Base-by-base conservation (phyloP, 1,139 yeast genomes). In the Lodderomyces oxycetoniae region DNA sequence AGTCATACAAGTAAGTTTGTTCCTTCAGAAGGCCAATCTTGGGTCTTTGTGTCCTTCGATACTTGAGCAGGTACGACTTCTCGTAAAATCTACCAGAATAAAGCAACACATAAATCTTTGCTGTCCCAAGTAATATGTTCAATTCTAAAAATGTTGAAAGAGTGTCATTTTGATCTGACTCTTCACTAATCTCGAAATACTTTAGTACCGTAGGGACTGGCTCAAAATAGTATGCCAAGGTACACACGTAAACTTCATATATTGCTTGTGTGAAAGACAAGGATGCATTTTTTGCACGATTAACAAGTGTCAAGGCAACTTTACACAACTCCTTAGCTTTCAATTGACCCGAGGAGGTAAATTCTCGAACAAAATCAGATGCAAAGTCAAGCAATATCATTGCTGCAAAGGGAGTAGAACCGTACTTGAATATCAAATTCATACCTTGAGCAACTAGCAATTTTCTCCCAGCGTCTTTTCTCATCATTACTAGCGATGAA, bases 221-320 rank as follows among this genome's bases (percentile, higher is more conserved):
- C 35, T 72, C 77, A 30, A 67, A 52, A 37, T 58, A 66, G 5
- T 60, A 53, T 2, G 76, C 79, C 40, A 72, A 44, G 0, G 71
- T 55, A 13, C 61, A 46, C 21, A 70, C 58, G 42, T 73, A 74
- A 27, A 59, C 46, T 42, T 70, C 72, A 41, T 71, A 71, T 11
- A 71, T 61, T 21, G 55, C 53, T 39, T 63, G 65, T 23, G 65
- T 62, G 39, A 61, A 56, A 31, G 63, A 61, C 21, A 64, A 48
- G 2, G 69, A 58, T 1, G 63, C 54, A 2, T 60, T 56, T 2
- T 59, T 54, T 17, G 59, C 64, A 9, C 53, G 41, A 25, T 66
- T 66, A 17, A 72, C 50, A 6, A 71, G 50, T 11, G 49, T 48
- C 29, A 72, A 52, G 0, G 74, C 75, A 23, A 70, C 50, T 33